phyloP scores from a whole-genome alignment of 768 basidiomycete genomes.

The Leccinum barrowsii region DNA sequence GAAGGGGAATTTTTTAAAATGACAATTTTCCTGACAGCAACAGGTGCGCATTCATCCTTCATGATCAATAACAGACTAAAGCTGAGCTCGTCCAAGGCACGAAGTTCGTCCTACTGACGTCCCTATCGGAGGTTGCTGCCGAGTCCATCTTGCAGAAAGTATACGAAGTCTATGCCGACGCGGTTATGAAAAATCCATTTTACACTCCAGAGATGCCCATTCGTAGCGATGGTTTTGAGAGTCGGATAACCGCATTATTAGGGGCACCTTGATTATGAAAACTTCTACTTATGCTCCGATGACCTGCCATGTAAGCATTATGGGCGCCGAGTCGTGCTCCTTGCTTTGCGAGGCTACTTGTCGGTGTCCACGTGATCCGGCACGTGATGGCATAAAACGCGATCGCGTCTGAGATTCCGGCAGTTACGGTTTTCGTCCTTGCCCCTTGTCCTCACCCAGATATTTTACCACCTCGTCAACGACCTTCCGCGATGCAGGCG shows the following conservation, averaged over 20 bases:
- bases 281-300: not conserved
- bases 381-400: slow-evolving; percentile 11
- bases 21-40: slow-evolving; percentile 83
- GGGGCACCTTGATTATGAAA: slow-evolving; percentile 36
- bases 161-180: slow-evolving; percentile 92
- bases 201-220: slow-evolving; percentile 99
- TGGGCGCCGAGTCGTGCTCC: no score
- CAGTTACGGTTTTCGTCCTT: not conserved
- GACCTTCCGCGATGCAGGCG: slow-evolving; percentile 20
- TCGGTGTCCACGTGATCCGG: slow-evolving; percentile 19
- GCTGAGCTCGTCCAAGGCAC: slow-evolving; percentile 55
- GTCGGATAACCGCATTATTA: slow-evolving; percentile 58
- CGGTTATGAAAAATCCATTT: slow-evolving; percentile 99
- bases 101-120: slow-evolving; percentile 92
- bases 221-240: slow-evolving; percentile 85
- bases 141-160: slow-evolving; percentile 75
- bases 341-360: no score
- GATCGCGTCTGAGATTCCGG: slow-evolving; percentile 8
- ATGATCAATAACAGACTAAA: not conserved
- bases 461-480: not conserved
- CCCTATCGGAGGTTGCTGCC: slow-evolving; percentile 67
- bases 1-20: slow-evolving; percentile 96
- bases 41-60: slow-evolving; percentile 51
- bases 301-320: not conserved
- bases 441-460: not conserved